These are phyloP conservation scores for Septoria petroselini DNA, from an alignment of 2,329 filamentous ascomycete genomes.

Conservation along the genomic window DNA sequence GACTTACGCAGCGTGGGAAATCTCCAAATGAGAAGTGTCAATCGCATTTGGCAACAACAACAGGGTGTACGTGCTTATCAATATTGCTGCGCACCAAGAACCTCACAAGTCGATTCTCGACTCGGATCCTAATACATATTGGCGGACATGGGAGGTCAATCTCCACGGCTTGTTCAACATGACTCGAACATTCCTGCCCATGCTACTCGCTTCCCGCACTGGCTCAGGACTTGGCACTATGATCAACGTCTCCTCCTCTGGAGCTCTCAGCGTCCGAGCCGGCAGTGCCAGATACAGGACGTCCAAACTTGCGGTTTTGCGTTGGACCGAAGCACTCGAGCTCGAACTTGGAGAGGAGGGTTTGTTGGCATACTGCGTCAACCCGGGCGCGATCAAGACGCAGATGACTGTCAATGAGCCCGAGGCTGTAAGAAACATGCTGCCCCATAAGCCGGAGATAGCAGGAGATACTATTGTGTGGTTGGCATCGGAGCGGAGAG, in stretches of 20 bases:
- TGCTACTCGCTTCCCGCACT: conserved; percentile 36
- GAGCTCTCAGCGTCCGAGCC: conserved; percentile 30
- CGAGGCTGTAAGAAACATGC: conserved; percentile 21
- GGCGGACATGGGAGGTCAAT: conserved; percentile 51
- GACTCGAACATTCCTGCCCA: conserved; percentile 45
- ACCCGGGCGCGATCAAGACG: conserved; percentile 34
- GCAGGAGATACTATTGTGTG: conserved; percentile 37
- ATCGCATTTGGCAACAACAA: conserved; percentile 29
- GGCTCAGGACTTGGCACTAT: conserved; percentile 39
- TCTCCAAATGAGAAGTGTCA: conserved; percentile 36
- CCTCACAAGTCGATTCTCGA: conserved; percentile 26
- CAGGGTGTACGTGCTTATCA: conserved; percentile 38
- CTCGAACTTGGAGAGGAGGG: background rate
- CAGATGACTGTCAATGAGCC: conserved; percentile 44
- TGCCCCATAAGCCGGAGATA: conserved; percentile 36
- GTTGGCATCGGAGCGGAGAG: conserved; percentile 36
- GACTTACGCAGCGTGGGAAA: conserved; percentile 37
- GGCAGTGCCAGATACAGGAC: conserved; percentile 46
- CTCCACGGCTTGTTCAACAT: conserved; percentile 44
- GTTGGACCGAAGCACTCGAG: background rate
- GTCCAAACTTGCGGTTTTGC: conserved; percentile 45
- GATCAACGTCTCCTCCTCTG: conserved; percentile 44
- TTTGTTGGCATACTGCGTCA: background rate
- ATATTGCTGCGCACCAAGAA: conserved; percentile 37
- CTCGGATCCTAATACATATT: conserved; percentile 44